A percentile compares a stretch with the other conserved stretches of the same genome.
phyloP scores from a whole-genome alignment of 257 asterid genomes.

The Fraxinus cuspidata region DNA sequence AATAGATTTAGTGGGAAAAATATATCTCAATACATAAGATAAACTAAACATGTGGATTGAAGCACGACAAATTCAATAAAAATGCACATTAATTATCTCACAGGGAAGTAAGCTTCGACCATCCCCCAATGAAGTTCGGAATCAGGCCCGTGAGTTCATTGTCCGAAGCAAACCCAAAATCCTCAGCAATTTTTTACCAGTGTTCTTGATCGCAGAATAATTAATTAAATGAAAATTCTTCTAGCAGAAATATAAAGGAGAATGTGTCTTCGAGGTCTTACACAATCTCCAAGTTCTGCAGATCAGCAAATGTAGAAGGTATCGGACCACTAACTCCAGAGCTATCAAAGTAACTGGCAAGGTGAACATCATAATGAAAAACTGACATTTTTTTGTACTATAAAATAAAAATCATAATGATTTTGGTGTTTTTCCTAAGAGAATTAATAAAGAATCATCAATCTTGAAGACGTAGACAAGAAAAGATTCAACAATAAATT shows the following conservation, averaged over 20 bases:
- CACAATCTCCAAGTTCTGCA: conserved; percentile 45
- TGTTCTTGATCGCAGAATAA: neutral
- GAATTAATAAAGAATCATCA: too few species aligned
- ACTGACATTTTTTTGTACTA: too few species aligned
- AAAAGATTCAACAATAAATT: too few species aligned
- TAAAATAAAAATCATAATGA: too few species aligned
- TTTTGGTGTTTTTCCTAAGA: too few species aligned
- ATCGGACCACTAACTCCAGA: conserved; percentile 61
- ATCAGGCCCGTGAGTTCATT: conserved; percentile 35
- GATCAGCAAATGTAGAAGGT: conserved; percentile 49
- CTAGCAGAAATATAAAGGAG: too few species aligned
- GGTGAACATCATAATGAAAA: too few species aligned
- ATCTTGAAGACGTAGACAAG: too few species aligned
- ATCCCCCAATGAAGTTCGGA: conserved; percentile 44
- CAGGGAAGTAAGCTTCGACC: conserved; percentile 36
- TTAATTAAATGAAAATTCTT: too few species aligned
- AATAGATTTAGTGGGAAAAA: too few species aligned
- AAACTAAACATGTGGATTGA: neutral
- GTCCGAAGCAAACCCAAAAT: conserved; percentile 43
- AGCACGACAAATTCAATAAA: neutral
- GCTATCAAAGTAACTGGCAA: conserved; percentile 50
- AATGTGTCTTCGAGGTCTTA: conserved; percentile 18
- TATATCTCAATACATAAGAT: too few species aligned
- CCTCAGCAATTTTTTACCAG: neutral
- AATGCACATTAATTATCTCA: conserved; percentile 23